Evolutionary conservation across 2,329 filamentous ascomycete genomes (phyloP).

Genomic region (Scedosporium boydii): DNA sequence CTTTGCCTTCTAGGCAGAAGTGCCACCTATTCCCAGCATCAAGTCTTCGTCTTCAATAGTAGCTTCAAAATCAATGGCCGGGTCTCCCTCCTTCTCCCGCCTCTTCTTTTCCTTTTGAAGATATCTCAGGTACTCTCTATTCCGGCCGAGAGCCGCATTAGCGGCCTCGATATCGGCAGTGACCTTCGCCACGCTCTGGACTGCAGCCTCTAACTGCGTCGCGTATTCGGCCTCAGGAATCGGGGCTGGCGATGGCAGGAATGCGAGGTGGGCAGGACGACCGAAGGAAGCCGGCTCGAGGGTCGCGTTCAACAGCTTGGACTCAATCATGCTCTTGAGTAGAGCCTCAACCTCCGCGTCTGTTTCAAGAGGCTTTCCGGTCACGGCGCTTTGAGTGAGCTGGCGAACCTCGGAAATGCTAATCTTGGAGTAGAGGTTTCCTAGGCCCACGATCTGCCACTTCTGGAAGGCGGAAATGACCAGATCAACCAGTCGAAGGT

Average conservation of each 20-base stretch:
- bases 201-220: constrained; percentile 30
- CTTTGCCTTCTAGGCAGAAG: neutral
- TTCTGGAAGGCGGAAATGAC: constrained; percentile 63
- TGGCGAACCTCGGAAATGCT: constrained; percentile 42
- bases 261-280: constrained; percentile 38
- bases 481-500: constrained; percentile 59
- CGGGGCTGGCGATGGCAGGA: constrained; percentile 30
- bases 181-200: constrained; percentile 33
- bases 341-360: constrained; percentile 36
- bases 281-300: constrained; percentile 36
- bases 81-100: constrained; percentile 30
- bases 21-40: constrained; percentile 32
- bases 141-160: constrained; percentile 43
- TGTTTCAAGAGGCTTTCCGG: constrained; percentile 30
- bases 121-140: constrained; percentile 45
- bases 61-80: constrained; percentile 29
- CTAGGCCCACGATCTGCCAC: constrained; percentile 65
- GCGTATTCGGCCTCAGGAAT: constrained; percentile 43
- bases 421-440: constrained; percentile 57
- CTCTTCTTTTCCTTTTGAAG: constrained; percentile 35
- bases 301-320: constrained; percentile 41
- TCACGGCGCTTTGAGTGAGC: constrained; percentile 44
- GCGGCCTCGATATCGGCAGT: constrained; percentile 39
- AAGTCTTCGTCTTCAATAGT: constrained; percentile 51
- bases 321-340: constrained; percentile 44